Base-by-base conservation (phyloP, 1,284 basidiomycete species). In the Peniophora sp. region DNA sequence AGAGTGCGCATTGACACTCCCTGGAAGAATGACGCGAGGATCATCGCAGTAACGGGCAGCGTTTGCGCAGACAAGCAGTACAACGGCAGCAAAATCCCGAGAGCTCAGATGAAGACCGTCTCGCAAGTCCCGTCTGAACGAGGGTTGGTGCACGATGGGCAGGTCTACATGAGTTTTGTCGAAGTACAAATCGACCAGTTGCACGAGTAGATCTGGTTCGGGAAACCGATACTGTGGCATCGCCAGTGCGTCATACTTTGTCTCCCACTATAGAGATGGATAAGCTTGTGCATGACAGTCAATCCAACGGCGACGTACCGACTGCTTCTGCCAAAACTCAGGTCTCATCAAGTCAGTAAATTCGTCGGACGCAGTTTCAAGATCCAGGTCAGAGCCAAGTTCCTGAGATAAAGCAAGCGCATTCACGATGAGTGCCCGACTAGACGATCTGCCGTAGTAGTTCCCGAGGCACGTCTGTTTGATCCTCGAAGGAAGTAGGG, bases 71-170 rank as follows among this genome's bases (percentile, higher is more conserved):
- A 92, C 79, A 36, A 89, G 68, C 25, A 92, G 66, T 43, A 89
- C 76, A 2, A 83, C 78, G 19, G 77, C 77, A 14, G 78, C 84
- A 63, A 92, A 91, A 16, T 76, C 69, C 5, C 70, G 49, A 60
- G 89, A 79, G 9, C 64, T 71, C 14, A 70, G 63, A 63, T 90
- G 82, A 17, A 83, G 61, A 3, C 76, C 74, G 14, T 78, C 72
- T n/a, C 64, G 62, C 44, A 87, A 67, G 44, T 75, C 71, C 22
- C 69, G 67, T 54, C 86, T 77, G 58, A 94, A 91, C 24, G 80
- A 81, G 3, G 81, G 80, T 0, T 81, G 78, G 62, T 94, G 91
- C 2, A 95, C 68, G n/a, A 94, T 69, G 3, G 89, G 88, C 27
- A 79, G 66, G 56, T 80, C 74, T 2, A 65, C 59, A 61, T 92